phyloP scores from a whole-genome alignment of 2,329 filamentous ascomycete genomes.

The Claviceps purpurea region DNA sequence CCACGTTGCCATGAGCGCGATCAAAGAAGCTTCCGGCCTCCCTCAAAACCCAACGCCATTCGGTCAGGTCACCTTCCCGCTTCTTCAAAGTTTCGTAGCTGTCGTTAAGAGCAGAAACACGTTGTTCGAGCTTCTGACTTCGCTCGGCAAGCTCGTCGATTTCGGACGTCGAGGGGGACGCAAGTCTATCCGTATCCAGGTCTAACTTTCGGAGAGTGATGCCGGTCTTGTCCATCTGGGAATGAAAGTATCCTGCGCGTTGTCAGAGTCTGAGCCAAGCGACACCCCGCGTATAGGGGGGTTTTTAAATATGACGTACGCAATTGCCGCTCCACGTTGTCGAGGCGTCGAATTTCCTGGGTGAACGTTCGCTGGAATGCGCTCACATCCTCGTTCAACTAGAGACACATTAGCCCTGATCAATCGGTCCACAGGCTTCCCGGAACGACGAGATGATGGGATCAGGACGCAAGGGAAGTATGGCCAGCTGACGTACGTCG shows the following conservation, averaged over 20 bases:
- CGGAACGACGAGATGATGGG: neutral
- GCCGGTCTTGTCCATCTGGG: conserved; percentile 86
- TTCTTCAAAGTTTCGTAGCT: conserved; percentile 98
- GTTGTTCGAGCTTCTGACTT: conserved; percentile 82
- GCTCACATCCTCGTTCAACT: conserved; percentile 87
- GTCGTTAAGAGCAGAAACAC: conserved; percentile 83
- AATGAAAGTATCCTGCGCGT: conserved; percentile 69
- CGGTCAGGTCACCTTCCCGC: conserved; percentile 87
- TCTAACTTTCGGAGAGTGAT: conserved; percentile 83
- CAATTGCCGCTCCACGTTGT: conserved; percentile 96
- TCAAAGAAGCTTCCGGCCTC: conserved; percentile 98
- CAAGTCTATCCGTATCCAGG: conserved; percentile 76
- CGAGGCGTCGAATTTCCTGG: conserved; percentile 89
- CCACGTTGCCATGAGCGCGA: conserved; percentile 85
- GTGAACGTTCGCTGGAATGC: conserved; percentile 97
- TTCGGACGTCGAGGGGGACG: conserved; percentile 79
- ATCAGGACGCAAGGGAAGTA: neutral
- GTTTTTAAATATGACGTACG: conserved; percentile 43
- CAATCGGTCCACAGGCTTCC: neutral
- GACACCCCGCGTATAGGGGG: conserved; percentile 1
- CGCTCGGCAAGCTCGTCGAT: conserved; percentile 93
- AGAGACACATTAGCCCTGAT: neutral
- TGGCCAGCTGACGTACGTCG: conserved; percentile 52
- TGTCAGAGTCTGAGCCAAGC: conserved; percentile 16
- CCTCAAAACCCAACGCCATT: conserved; percentile 95